A percentile compares a stretch with the other conserved stretches of the same genome.
These are phyloP conservation scores for Pythium apleroticum DNA, from an alignment of 352 stramenopile species.

Conservation along the genomic window DNA sequence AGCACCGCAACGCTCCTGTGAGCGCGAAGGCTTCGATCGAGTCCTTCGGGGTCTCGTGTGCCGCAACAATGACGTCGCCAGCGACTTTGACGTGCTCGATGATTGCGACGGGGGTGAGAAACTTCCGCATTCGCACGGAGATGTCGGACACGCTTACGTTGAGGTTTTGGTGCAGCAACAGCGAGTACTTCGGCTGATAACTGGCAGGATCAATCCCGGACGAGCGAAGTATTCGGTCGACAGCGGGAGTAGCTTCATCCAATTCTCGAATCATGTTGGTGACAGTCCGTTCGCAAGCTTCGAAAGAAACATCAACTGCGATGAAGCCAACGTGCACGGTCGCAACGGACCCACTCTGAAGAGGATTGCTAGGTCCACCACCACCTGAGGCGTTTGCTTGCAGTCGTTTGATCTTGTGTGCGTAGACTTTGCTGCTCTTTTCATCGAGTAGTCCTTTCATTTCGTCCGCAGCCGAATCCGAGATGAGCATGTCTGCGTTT, in stretches of 20 bases:
- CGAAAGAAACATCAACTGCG: constrained; percentile 37
- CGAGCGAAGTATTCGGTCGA: constrained; percentile 31
- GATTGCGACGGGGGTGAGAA: constrained; percentile 46
- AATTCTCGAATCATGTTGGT: constrained; percentile 37
- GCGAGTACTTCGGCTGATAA: constrained; percentile 6
- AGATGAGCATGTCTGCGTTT: constrained; percentile 45
- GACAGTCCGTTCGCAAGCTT: constrained; percentile 31
- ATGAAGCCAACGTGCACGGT: constrained; percentile 36
- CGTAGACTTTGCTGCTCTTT: constrained; percentile 63
- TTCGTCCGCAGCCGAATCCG: constrained; percentile 36
- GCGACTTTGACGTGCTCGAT: constrained; percentile 34
- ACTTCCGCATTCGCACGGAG: constrained; percentile 43
- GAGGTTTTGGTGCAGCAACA: constrained; percentile 17
- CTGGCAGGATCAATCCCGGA: constrained; percentile 3
- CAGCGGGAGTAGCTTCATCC: constrained; percentile 42
- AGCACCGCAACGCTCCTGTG: constrained; percentile 36
- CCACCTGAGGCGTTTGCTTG: constrained; percentile 18
- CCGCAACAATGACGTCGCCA: constrained; percentile 41
- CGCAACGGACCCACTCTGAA: constrained; percentile 29
- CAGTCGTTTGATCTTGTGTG: constrained; percentile 52
- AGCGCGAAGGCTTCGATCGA: constrained; percentile 25
- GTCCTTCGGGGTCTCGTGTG: constrained; percentile 16
- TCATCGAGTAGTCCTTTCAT: constrained; percentile 51
- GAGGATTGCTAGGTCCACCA: not conserved
- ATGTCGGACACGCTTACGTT: constrained; percentile 34